Conservation (phyloP, 148 eudicot species). For the Chenopodium suecicum region DNA sequence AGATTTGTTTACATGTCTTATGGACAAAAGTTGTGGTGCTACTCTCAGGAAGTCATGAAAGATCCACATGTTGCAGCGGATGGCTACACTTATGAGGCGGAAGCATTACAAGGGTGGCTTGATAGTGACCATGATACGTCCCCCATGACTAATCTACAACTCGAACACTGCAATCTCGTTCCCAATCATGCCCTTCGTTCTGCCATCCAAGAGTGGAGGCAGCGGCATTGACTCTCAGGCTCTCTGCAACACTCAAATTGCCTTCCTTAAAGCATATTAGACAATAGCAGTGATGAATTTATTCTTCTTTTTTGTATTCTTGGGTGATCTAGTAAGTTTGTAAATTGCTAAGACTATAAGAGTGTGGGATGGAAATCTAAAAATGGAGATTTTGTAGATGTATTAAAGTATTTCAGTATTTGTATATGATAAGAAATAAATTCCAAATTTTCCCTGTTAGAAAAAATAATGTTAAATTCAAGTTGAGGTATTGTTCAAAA, state of each 20-base stretch:
- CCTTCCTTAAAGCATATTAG: not conserved
- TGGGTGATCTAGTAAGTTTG: too few relatives aligned
- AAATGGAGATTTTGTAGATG: too few relatives aligned
- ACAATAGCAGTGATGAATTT: not conserved
- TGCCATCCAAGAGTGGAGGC: conserved; percentile 89
- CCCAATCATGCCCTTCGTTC: conserved; percentile 83
- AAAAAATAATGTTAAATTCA: too few relatives aligned
- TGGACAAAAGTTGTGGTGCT: not conserved
- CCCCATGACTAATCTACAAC: conserved; percentile 77
- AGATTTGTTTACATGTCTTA: not conserved
- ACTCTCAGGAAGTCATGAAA: conserved; percentile 37
- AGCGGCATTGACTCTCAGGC: conserved; percentile 21
- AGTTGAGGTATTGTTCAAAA: too few relatives aligned
- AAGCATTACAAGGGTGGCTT: conserved; percentile 77
- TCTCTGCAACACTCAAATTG: not conserved
- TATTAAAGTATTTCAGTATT: too few relatives aligned
- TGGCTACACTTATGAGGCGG: conserved; percentile 81
- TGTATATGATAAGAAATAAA: too few relatives aligned
- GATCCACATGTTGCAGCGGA: conserved; percentile 84
- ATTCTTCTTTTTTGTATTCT: not conserved
- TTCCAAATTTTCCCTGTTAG: too few relatives aligned
- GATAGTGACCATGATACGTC: conserved; percentile 73
- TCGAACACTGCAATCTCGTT: conserved; percentile 54
- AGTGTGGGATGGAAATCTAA: too few relatives aligned
- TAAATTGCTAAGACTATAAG: too few relatives aligned